Evolutionary conservation across 2,329 filamentous ascomycete species (phyloP).

Genomic region (Fusarium palustre): DNA sequence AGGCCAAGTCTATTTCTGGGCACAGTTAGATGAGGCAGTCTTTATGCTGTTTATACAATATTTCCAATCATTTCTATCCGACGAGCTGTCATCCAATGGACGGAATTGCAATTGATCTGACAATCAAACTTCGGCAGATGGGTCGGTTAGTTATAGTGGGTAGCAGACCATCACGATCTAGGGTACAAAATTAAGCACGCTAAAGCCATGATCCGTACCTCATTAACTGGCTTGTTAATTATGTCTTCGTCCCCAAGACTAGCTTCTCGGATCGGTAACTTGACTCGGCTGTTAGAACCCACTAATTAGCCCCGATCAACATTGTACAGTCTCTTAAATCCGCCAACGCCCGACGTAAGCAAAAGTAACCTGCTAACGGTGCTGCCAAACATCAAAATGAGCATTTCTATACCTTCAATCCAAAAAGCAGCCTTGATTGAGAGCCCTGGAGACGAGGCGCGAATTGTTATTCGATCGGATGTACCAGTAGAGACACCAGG

Average conservation of each 20-base stretch:
- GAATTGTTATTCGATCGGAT: constrained; percentile 10
- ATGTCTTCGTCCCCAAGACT: too few species aligned
- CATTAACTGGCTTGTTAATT: too few species aligned
- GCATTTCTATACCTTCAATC: not conserved
- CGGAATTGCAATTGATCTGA: not conserved
- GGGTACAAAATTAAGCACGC: too few species aligned
- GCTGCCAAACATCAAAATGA: constrained; percentile 3
- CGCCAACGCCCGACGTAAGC: not conserved
- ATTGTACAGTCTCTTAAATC: not conserved
- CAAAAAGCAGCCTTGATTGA: constrained; percentile 38
- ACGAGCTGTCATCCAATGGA: not conserved
- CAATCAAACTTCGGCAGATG: constrained; percentile 8
- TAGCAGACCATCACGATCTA: too few species aligned
- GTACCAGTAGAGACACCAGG: constrained; percentile 7
- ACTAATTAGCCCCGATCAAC: not conserved
- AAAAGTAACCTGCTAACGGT: not conserved
- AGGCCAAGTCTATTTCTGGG: constrained; percentile 26
- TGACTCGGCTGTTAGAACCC: constrained; percentile 6
- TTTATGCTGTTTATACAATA: not conserved
- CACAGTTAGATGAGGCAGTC: not conserved
- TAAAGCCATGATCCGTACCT: too few species aligned
- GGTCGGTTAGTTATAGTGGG: not conserved
- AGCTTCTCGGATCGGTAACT: constrained; percentile 13
- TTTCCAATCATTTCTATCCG: rapidly evolving
- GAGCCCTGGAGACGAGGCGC: constrained; percentile 23